A percentile compares a stretch with the other conserved stretches of the same genome.
phyloP scores from a whole-genome alignment of 2,329 filamentous ascomycete genomes.

The Phoma sp. region DNA sequence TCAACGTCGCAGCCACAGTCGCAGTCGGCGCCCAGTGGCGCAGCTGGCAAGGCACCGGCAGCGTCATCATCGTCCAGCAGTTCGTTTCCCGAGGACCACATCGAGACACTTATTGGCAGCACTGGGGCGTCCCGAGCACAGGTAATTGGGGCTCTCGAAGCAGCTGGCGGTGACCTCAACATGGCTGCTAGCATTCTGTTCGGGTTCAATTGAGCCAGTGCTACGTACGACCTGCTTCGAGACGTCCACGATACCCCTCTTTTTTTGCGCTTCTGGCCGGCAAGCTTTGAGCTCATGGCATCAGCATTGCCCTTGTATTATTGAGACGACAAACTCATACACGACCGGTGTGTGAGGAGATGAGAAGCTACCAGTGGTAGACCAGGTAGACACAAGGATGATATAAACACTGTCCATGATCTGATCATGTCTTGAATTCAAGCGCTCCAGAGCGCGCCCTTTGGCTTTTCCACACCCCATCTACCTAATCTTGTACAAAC shows the following conservation, averaged over 20 bases:
- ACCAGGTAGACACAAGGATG: conserved; percentile 4
- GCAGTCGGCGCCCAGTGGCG: conserved; percentile 8
- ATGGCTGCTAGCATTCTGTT: conserved; percentile 84
- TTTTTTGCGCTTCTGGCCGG: conserved; percentile 2
- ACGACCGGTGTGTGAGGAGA: background rate
- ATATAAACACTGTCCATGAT: background rate
- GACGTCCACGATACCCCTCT: conserved; percentile 10
- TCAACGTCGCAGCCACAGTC: conserved; percentile 14
- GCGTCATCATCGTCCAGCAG: conserved; percentile 19
- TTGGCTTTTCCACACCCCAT: no score
- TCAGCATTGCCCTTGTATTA: conserved; percentile 12
- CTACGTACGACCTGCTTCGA: background rate
- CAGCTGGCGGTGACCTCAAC: conserved; percentile 85
- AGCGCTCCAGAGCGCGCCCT: no score
- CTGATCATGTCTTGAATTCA: background rate
- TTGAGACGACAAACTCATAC: conserved; percentile 2
- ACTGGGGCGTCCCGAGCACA: conserved; percentile 75
- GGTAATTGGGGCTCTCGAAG: conserved; percentile 81
- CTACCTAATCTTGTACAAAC: conserved; percentile 90
- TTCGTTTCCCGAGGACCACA: conserved; percentile 66
- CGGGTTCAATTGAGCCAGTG: conserved; percentile 10
- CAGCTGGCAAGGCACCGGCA: conserved; percentile 30
- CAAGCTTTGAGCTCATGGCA: conserved; percentile 1
- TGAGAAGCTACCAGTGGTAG: background rate
- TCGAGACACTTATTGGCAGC: conserved; percentile 78